Conservation (phyloP, 2,329 filamentous ascomycete species). For the Penicillium sp. region DNA sequence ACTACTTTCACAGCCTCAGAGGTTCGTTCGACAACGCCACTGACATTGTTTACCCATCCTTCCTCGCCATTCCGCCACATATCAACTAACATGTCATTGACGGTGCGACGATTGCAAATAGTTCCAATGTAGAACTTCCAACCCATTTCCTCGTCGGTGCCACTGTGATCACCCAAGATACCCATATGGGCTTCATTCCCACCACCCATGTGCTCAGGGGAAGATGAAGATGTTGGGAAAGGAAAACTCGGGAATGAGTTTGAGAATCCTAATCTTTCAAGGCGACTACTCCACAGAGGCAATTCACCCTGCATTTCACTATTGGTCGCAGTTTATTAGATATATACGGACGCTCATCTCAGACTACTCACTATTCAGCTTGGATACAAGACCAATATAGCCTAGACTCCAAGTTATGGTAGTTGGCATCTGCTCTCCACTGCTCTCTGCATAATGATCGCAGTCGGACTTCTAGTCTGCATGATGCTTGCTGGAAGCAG, state of each 20-base stretch:
- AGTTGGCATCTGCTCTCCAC: constrained; percentile 22
- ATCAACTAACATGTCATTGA: constrained; percentile 23
- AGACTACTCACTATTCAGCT: constrained; percentile 19
- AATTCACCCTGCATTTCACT: constrained; percentile 26
- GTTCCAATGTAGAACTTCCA: constrained; percentile 25
- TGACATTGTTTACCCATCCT: constrained; percentile 19
- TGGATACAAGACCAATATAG: constrained; percentile 29
- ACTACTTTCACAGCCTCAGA: constrained; percentile 17
- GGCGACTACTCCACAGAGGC: constrained; percentile 23
- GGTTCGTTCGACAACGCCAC: constrained; percentile 12
- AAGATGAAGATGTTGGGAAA: constrained; percentile 6
- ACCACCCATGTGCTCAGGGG: constrained; percentile 15
- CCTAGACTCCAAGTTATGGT: constrained; percentile 23
- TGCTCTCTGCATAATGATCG: constrained; percentile 21
- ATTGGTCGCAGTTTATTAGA: not conserved
- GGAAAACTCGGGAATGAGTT: constrained; percentile 22
- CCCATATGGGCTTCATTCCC: constrained; percentile 1
- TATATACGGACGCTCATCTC: fast-evolving
- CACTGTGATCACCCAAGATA: constrained; percentile 4
- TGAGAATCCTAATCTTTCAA: constrained; percentile 20
- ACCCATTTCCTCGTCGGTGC: constrained; percentile 21
- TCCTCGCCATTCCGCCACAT: constrained; percentile 23
- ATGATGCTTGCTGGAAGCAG: constrained; percentile 26
- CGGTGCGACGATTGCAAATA: constrained; percentile 24
- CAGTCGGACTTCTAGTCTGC: constrained; percentile 24